Base-by-base conservation (phyloP, 2,329 filamentous ascomycete genomes). In the Sphaerulina populicola region DNA sequence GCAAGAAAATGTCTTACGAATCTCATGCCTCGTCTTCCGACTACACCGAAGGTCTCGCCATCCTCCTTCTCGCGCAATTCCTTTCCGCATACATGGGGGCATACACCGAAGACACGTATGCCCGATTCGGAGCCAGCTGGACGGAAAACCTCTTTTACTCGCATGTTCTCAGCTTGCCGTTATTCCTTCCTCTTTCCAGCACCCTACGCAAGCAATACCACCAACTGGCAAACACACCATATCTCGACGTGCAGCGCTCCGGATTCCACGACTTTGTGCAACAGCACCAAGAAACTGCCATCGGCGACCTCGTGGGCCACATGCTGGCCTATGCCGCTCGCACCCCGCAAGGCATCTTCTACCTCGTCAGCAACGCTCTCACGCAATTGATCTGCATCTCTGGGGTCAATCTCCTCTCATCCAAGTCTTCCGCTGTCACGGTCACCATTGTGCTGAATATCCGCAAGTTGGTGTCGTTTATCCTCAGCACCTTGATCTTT, bases 361-460 rank as follows among this genome's bases (percentile, higher is more conserved):
- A 82, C 63, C 75, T 94, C 12, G 71, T 76, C 1, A 76, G 85
- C 55, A 94, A 94, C 62, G 88, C 94, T 0, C 66, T 94, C 44
- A 97, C 93, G 2, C 93, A 98, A 69, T 88, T 96, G 63, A 80
- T 89, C 21, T 98, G 93, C 68, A 97, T 98, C 57, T 86, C 90
- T 2, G 93, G 93, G 1, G 93, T 98, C 51, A 97, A 97, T 61
- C 78, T 95, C n/a, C 76, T 98, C 4, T 90, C 88, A 1, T 87
- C 91, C 0, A 85, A 84, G 49, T 88, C 88, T 3, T 91, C 90
- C 3, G 94, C 93, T 0, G 77, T 98, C 49, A 97, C 93, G 0
- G 93, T 98, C 21, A 96, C 91, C 1, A 94, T 98, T 61, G 89
- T 97, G 43, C 76, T 98, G 54, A 98, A 97, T 67, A 86, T 98